Evolutionary conservation across 1,139 yeast species (phyloP).

Genomic region (Hanseniaspora sp.): DNA sequence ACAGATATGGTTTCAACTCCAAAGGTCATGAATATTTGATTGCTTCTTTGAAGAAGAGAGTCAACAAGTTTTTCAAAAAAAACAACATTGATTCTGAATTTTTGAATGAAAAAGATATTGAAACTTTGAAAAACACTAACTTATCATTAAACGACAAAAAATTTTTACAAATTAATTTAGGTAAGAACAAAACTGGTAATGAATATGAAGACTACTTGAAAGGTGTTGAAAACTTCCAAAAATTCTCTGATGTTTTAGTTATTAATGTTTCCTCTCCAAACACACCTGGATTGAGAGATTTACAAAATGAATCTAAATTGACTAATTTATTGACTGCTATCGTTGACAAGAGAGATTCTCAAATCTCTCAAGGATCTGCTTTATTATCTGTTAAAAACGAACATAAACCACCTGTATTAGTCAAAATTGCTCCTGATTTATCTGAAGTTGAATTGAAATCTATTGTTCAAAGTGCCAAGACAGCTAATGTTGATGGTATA

Average conservation of each 20-base stretch:
- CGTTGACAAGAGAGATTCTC: constrained; percentile 45
- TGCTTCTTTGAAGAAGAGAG: constrained; percentile 52
- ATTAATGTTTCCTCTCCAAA: constrained; percentile 94
- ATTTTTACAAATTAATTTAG: constrained; percentile 71
- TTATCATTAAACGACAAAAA: constrained; percentile 55
- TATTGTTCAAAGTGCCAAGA: constrained; percentile 70
- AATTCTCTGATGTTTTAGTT: constrained; percentile 77
- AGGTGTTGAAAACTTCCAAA: constrained; percentile 74
- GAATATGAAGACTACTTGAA: constrained; percentile 74
- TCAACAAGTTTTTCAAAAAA: constrained; percentile 33
- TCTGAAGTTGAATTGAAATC: constrained; percentile 69
- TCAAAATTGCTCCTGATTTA: constrained; percentile 89
- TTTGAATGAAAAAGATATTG: constrained; percentile 22
- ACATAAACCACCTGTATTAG: constrained; percentile 59
- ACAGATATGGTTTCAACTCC: constrained; percentile 90
- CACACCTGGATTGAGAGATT: constrained; percentile 84
- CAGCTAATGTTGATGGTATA: constrained; percentile 77
- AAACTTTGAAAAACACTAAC: constrained; percentile 29
- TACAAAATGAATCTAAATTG: constrained; percentile 68
- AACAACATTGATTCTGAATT: constrained; percentile 19
- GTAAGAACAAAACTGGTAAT: constrained; percentile 86
- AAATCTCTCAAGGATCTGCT: constrained; percentile 34
- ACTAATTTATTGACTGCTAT: constrained; percentile 56
- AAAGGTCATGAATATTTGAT: constrained; percentile 71
- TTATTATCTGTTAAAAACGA: constrained; percentile 20